A percentile compares a stretch with the other conserved stretches of the same genome.
phyloP scores from a whole-genome alignment of 2,329 filamentous ascomycete genomes.

The Shiraia sp. region DNA sequence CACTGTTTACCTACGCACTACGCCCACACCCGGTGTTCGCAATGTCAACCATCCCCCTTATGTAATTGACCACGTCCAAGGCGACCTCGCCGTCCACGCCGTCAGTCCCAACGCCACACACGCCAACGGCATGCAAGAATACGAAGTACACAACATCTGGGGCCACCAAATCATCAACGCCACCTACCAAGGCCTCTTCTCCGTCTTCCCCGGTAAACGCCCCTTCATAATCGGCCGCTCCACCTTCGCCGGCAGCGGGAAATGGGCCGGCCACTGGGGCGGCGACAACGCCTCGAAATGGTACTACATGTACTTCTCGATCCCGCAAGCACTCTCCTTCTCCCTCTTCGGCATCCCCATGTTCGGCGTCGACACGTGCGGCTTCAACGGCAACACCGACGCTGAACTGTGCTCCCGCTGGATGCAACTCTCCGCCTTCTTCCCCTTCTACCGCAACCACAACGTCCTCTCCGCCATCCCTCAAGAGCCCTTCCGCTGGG shows the following conservation, averaged over 20 bases:
- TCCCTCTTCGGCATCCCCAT: conserved; percentile 76
- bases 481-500: conserved; percentile 76
- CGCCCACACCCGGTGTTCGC: conserved; percentile 64
- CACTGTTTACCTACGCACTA: conserved; percentile 59
- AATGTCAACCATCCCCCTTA: conserved; percentile 77
- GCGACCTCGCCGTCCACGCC: conserved; percentile 72
- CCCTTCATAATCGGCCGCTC: conserved; percentile 85
- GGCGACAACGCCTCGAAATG: conserved; percentile 71
- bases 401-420: conserved; percentile 74
- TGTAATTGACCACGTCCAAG: conserved; percentile 72
- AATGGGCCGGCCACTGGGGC: conserved; percentile 80
- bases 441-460: conserved; percentile 79
- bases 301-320: conserved; percentile 75
- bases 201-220: conserved; percentile 67
- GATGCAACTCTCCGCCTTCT: conserved; percentile 75
- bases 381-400: conserved; percentile 69
- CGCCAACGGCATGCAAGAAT: conserved; percentile 71
- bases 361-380: conserved; percentile 67
- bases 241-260: conserved; percentile 77
- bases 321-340: conserved; percentile 77
- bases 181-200: conserved; percentile 71
- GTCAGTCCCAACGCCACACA: conserved; percentile 79
- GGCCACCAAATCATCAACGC: conserved; percentile 72
- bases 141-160: conserved; percentile 81
- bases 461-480: conserved; percentile 63